phyloP scores from a whole-genome alignment of 805 yeast genomes.

The Vanderwaltozyma tropicalis region DNA sequence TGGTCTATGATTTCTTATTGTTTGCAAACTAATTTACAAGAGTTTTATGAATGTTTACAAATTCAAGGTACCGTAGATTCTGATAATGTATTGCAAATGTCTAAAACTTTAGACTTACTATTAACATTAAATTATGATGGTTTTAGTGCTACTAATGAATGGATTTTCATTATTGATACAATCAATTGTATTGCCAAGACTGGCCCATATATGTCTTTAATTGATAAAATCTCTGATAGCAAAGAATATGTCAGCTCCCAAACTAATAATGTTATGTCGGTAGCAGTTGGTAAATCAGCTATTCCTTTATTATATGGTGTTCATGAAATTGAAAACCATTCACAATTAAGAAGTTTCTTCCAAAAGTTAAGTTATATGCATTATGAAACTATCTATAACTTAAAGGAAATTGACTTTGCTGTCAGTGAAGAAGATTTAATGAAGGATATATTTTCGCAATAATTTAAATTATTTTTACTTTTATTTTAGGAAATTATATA shows the following conservation, averaged over 20 bases:
- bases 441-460: conserved; percentile 39
- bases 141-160: conserved; percentile 57
- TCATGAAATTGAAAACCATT: conserved; percentile 10
- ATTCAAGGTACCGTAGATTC: conserved; percentile 24
- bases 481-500: neutral
- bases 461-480: neutral
- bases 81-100: conserved; percentile 40
- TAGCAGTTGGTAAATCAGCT: conserved; percentile 4
- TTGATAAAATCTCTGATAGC: conserved; percentile 37
- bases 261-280: no score
- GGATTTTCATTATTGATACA: conserved; percentile 75
- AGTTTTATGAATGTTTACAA: conserved; percentile 21
- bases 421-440: conserved; percentile 48
- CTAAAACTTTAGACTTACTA: conserved; percentile 70
- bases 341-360: conserved; percentile 16
- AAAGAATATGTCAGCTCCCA: conserved; percentile 7
- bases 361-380: conserved; percentile 14
- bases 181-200: conserved; percentile 45
- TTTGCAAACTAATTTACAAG: conserved; percentile 35
- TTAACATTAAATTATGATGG: conserved; percentile 65
- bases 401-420: conserved; percentile 33
- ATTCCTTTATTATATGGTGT: conserved; percentile 20
- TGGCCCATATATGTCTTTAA: conserved; percentile 27
- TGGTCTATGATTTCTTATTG: conserved; percentile 65
- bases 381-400: conserved; percentile 42